Percentiles rank a stretch among this genome's conserved stretches.
Evolutionary conservation across 345 rosid genomes (phyloP).

Genomic region (Balakata baccata): DNA sequence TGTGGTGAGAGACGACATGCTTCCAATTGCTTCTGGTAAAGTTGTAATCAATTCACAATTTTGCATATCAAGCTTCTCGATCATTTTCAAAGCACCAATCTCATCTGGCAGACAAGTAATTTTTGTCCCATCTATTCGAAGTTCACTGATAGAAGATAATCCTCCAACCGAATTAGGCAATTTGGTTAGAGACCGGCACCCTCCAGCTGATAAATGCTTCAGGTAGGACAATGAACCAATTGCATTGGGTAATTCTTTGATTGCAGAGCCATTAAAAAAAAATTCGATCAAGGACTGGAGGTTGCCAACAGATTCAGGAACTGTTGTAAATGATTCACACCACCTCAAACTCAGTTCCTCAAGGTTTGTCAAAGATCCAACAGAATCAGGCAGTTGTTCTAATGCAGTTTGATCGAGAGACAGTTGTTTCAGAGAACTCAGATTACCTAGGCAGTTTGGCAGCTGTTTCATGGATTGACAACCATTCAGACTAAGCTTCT

Average conservation of each 20-base stretch:
- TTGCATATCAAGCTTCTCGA: slow-evolving; percentile 35
- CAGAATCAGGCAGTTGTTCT: slow-evolving; percentile 37
- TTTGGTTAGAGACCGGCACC: slow-evolving; percentile 26
- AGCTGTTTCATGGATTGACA: slow-evolving; percentile 33
- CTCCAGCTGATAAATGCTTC: slow-evolving; percentile 24
- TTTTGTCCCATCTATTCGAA: slow-evolving; percentile 24
- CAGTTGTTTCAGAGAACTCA: slow-evolving; percentile 39
- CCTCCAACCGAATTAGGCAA: slow-evolving; percentile 49
- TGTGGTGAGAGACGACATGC: slow-evolving; percentile 32
- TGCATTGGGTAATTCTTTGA: slow-evolving; percentile 41
- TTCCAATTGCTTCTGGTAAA: slow-evolving; percentile 45
- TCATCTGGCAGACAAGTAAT: slow-evolving; percentile 38
- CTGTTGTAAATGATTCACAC: slow-evolving; percentile 25
- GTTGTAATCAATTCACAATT: slow-evolving; percentile 18
- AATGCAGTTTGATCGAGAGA: slow-evolving; percentile 32
- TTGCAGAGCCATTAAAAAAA: slow-evolving; percentile 14
- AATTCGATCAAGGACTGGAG: slow-evolving; percentile 36
- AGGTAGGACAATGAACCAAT: slow-evolving; percentile 40
- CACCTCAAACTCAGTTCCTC: slow-evolving; percentile 38
- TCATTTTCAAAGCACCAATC: slow-evolving; percentile 39
- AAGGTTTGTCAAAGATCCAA: slow-evolving; percentile 35
- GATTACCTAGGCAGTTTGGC: slow-evolving; percentile 33
- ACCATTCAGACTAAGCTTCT: slow-evolving; percentile 35
- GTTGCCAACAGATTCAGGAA: slow-evolving; percentile 41
- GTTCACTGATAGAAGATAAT: slow-evolving; percentile 31